Conservation (phyloP, 2,329 filamentous ascomycete species). For the Malbranchea cinnamomea region DNA sequence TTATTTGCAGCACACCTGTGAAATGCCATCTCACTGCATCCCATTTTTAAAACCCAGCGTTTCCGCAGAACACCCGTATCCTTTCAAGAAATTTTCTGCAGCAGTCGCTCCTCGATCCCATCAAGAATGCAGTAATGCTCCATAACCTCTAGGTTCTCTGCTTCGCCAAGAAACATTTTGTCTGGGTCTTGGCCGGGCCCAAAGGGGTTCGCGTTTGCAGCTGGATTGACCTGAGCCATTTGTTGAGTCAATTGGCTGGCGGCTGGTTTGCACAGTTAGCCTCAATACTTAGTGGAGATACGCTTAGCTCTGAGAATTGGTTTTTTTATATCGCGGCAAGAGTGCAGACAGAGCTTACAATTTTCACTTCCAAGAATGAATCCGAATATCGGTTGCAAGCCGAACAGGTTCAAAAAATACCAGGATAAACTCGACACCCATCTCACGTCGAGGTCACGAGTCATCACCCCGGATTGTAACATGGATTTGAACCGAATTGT, state of each 20-base stretch:
- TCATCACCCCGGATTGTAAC: slow-evolving; percentile 93
- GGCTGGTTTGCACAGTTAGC: too few species aligned
- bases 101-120: slow-evolving; percentile 69
- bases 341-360: slow-evolving; percentile 46
- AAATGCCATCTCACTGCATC: too few species aligned
- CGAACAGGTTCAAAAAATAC: slow-evolving; percentile 97
- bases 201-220: slow-evolving; percentile 56
- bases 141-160: slow-evolving; percentile 88
- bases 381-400: slow-evolving; percentile 90
- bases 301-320: background rate
- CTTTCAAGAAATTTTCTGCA: too few species aligned
- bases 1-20: too few species aligned
- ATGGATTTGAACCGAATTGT: slow-evolving; percentile 99
- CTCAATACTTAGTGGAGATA: slow-evolving; percentile 1
- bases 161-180: slow-evolving; percentile 84
- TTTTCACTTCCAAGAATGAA: slow-evolving; percentile 95
- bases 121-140: slow-evolving; percentile 88
- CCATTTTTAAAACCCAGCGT: too few species aligned
- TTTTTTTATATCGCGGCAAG: background rate
- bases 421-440: slow-evolving; percentile 98
- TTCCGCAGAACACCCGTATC: too few species aligned
- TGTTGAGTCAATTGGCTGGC: slow-evolving; percentile 83
- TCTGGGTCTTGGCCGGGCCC: slow-evolving; percentile 87
- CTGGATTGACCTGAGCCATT: slow-evolving; percentile 60
- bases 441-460: slow-evolving; percentile 86